Base-by-base conservation (phyloP, 2,329 filamentous ascomycete genomes). In the Alternaria incomplexa region DNA sequence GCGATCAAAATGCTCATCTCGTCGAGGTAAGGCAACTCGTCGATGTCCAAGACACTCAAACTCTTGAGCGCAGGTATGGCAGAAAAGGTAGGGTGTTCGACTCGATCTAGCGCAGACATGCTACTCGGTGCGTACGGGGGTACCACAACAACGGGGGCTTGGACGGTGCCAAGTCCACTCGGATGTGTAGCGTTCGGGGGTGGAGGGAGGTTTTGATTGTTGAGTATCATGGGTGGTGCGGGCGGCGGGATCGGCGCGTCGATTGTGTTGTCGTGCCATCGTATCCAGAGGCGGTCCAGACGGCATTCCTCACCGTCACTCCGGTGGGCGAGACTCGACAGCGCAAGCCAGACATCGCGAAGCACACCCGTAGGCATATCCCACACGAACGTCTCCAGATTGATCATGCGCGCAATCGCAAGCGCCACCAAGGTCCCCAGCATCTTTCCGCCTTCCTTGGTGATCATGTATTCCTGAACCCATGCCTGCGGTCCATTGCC, bases 361-460 rank as follows among this genome's bases (percentile, higher is more conserved):
- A 93, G 81, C 17, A 96, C 90, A 1, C 92, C 93, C 0, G 92
- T 96, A 1, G 92, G 92, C 92, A 96, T 95, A 73, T 96, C 92
- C 92, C 92, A 96, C 4, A 92, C 85, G 73, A 96, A 96, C 0
- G 89, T 89, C 79, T 96, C 92, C 43, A 96, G 84, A 72, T 92
- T 93, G 55, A 88, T 83, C 92, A 96, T 96, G 65, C 91, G 90
- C 46, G 90, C 89, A n/a, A 96, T 85, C 12, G 92, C 91, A 67
- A 94, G 81, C 10, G 92, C 91, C 12, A 93, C 92, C 53, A 96
- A 82, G 1, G 91, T 95, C 6, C 92, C 91, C n/a, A 96, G 85
- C 91, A 96, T 93, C 81, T 95, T 96, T 4, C 93, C 93, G 60
- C 90, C 89, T 76, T 95, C 92, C 79, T 93, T 94, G 3, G 87